These are phyloP conservation scores for Monilinia fructicola DNA, from an alignment of 2,329 filamentous ascomycete species.

Conservation along the genomic window DNA sequence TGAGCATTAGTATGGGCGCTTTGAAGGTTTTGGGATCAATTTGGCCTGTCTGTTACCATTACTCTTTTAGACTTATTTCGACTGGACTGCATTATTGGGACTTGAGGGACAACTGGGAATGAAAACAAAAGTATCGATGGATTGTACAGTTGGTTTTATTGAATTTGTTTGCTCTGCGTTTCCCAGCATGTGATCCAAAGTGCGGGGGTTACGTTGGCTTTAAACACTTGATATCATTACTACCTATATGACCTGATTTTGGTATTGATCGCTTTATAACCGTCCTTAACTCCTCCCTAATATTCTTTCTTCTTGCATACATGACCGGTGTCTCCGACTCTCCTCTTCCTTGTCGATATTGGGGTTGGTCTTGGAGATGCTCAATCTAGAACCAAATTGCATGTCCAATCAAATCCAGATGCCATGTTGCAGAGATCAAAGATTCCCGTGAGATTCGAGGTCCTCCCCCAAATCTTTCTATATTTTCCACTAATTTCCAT, in stretches of 20 bases:
- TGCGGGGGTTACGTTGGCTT: not conserved
- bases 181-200: not conserved
- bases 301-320: slow-evolving; percentile 12
- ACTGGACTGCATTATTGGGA: slow-evolving; percentile 4
- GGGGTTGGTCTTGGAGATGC: not conserved
- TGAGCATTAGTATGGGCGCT: slow-evolving; percentile 13
- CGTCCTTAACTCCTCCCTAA: slow-evolving; percentile 15
- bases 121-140: not conserved
- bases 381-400: not conserved
- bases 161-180: not conserved
- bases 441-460: not conserved
- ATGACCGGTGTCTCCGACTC: not conserved
- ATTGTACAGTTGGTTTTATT: not conserved
- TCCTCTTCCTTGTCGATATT: not conserved
- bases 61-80: slow-evolving; percentile 15
- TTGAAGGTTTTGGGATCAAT: not conserved
- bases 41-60: not conserved
- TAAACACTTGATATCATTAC: slow-evolving; percentile 20
- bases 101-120: not conserved
- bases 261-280: slow-evolving; percentile 22
- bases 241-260: slow-evolving; percentile 18
- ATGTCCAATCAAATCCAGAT: slow-evolving; percentile 5
- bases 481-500: slow-evolving; percentile 2
- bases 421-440: not conserved
- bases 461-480: not conserved